Conservation (phyloP, 2,329 filamentous ascomycete species). For the Pseudomassariella vexata region DNA sequence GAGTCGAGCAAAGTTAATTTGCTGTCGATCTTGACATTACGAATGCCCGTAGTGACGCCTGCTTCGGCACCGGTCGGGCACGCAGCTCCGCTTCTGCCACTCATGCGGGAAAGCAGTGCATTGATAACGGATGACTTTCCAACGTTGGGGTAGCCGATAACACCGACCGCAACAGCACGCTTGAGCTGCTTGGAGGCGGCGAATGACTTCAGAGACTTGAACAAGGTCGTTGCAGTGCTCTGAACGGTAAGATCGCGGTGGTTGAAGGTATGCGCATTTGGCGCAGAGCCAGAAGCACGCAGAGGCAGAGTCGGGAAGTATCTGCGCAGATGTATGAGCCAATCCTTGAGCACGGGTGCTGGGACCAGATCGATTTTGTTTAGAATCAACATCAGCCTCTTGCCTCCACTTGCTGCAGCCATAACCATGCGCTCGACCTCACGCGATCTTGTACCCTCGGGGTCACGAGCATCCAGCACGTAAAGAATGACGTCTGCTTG, state of each 20-base stretch:
- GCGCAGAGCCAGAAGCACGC: constrained; percentile 73
- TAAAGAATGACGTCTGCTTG: constrained; percentile 88
- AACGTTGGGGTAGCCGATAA: constrained; percentile 94
- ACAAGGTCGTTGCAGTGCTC: constrained; percentile 76
- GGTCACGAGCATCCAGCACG: constrained; percentile 87
- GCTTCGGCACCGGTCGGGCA: constrained; percentile 89
- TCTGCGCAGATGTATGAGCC: constrained; percentile 77
- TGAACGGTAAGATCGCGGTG: constrained; percentile 85
- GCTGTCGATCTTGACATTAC: constrained; percentile 89
- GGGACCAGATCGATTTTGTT: constrained; percentile 96
- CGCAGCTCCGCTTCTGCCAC: constrained; percentile 58
- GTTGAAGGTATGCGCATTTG: constrained; percentile 87
- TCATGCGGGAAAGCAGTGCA: constrained; percentile 73
- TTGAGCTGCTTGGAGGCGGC: constrained; percentile 79
- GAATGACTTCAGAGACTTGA: constrained; percentile 86
- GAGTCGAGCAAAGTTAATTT: constrained; percentile 92
- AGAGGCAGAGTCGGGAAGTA: constrained; percentile 90
- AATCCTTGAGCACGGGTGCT: constrained; percentile 72
- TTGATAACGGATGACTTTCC: constrained; percentile 98
- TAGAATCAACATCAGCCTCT: constrained; percentile 82
- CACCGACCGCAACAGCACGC: constrained; percentile 82
- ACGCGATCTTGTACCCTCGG: constrained; percentile 82
- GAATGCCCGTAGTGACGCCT: constrained; percentile 82
- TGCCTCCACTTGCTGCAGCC: constrained; percentile 76
- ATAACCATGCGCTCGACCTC: constrained; percentile 88